Percentiles rank a stretch among this genome's conserved stretches.
These are phyloP conservation scores for Cryptococcus sp. DNA, from an alignment of 1,284 basidiomycete species.

Conservation along the genomic window DNA sequence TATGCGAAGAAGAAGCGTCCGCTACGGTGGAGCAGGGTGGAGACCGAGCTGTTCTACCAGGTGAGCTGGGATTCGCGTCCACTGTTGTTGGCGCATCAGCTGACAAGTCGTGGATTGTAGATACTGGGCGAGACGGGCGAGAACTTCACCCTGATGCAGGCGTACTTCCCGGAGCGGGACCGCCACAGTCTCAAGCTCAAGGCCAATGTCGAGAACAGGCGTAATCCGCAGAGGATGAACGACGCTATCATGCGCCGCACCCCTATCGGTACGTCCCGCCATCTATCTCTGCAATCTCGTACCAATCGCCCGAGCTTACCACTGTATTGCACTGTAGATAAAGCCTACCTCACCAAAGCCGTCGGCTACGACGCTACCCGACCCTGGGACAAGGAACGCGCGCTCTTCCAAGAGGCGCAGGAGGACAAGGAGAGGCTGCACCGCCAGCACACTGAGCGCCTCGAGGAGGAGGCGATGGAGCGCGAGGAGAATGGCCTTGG, in stretches of 20 bases:
- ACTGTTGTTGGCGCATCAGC: not conserved
- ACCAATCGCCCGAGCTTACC: too few species aligned
- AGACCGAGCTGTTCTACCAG: slow-evolving; percentile 36
- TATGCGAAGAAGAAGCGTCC: slow-evolving; percentile 25
- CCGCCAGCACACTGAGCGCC: slow-evolving; percentile 3
- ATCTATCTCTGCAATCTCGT: too few species aligned
- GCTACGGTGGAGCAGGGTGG: slow-evolving; percentile 31
- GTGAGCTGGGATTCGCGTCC: slow-evolving; percentile 17
- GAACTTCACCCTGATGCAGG: slow-evolving; percentile 43
- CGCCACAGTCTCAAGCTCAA: slow-evolving; percentile 39
- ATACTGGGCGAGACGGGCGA: slow-evolving; percentile 41
- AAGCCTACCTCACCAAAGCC: slow-evolving; percentile 34
- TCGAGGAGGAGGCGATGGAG: not conserved
- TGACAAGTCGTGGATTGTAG: slow-evolving; percentile 11
- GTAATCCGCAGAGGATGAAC: slow-evolving; percentile 35
- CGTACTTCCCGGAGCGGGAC: slow-evolving; percentile 40
- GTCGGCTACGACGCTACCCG: slow-evolving; percentile 29
- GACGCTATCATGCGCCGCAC: slow-evolving; percentile 35
- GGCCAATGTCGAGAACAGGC: slow-evolving; percentile 33
- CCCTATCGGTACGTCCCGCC: slow-evolving; percentile 34
- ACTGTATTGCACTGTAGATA: slow-evolving; percentile 26
- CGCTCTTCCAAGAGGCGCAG: slow-evolving; percentile 31
- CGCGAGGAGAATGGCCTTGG: too few species aligned
- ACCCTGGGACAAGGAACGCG: slow-evolving; percentile 29
- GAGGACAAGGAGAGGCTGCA: slow-evolving; percentile 23